Evolutionary conservation across 2,329 filamentous ascomycete genomes (phyloP).

Genomic region (Trichoderma endophyticum): DNA sequence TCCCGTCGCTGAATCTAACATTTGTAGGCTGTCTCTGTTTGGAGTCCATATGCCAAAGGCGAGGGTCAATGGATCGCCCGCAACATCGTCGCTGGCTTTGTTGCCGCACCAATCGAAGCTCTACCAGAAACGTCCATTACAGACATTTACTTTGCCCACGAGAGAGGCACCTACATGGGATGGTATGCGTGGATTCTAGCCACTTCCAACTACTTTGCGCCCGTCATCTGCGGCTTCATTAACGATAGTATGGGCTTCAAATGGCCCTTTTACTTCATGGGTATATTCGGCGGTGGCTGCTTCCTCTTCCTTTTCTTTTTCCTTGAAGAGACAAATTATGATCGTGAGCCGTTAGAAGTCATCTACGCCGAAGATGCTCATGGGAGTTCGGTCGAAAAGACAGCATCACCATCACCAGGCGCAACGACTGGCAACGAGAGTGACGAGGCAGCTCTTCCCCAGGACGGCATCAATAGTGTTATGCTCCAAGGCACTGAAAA

Average conservation of each 20-base stretch:
- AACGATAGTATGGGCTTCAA: slow-evolving; percentile 40
- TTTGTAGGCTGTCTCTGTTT: slow-evolving; percentile 19
- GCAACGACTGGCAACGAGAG: background rate
- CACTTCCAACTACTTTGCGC: slow-evolving; percentile 42
- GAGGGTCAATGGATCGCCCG: slow-evolving; percentile 44
- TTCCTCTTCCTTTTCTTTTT: slow-evolving; percentile 50
- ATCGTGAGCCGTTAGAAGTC: slow-evolving; percentile 27
- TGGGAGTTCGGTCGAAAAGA: slow-evolving; percentile 6
- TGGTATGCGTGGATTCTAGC: slow-evolving; percentile 40
- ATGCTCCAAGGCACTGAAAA: slow-evolving; percentile 26
- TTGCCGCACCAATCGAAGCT: slow-evolving; percentile 45
- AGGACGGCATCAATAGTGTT: background rate
- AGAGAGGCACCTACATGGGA: slow-evolving; percentile 43
- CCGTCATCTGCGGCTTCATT: slow-evolving; percentile 45
- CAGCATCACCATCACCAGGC: background rate
- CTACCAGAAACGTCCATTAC: slow-evolving; percentile 44
- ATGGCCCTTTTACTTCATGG: slow-evolving; percentile 44
- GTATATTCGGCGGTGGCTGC: slow-evolving; percentile 36
- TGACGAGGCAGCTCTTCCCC: background rate
- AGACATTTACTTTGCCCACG: slow-evolving; percentile 42
- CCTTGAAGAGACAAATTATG: slow-evolving; percentile 58
- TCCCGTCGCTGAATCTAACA: background rate
- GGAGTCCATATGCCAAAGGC: slow-evolving; percentile 37
- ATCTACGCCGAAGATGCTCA: background rate
- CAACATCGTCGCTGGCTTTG: slow-evolving; percentile 43